Conservation (phyloP, 2,329 filamentous ascomycete genomes). For the Fusarium transvaalense region DNA sequence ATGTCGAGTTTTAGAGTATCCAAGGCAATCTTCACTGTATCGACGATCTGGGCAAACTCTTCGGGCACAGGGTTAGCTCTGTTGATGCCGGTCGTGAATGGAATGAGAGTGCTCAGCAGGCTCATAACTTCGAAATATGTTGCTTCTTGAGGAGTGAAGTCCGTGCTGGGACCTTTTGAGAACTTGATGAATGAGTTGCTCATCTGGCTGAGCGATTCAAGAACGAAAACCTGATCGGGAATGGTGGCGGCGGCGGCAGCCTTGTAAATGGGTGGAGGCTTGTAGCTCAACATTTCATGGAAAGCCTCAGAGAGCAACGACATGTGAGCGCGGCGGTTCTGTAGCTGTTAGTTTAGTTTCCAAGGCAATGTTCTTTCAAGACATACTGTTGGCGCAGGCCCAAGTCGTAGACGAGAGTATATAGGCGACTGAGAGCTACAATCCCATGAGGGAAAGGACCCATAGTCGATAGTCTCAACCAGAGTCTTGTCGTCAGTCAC, state of each 20-base stretch:
- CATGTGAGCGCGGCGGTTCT: slow-evolving; percentile 65
- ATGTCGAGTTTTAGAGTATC: slow-evolving; percentile 39
- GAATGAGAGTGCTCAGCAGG: slow-evolving; percentile 55
- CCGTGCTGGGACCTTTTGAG: slow-evolving; percentile 48
- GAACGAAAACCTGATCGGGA: slow-evolving; percentile 60
- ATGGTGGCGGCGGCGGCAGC: slow-evolving; percentile 55
- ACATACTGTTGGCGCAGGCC: slow-evolving; percentile 65
- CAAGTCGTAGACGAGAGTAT: slow-evolving; percentile 61
- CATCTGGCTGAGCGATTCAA: slow-evolving; percentile 58
- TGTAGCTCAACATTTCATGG: slow-evolving; percentile 63
- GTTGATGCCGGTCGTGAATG: slow-evolving; percentile 46
- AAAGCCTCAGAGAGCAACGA: slow-evolving; percentile 64
- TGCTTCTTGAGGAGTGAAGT: slow-evolving; percentile 59
- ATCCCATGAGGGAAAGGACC: slow-evolving; percentile 64
- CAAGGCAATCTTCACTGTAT: slow-evolving; percentile 33
- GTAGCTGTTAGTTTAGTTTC: slow-evolving; percentile 25
- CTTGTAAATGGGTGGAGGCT: slow-evolving; percentile 65
- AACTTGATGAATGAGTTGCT: slow-evolving; percentile 58
- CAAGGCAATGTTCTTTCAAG: too few species aligned
- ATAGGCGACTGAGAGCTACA: slow-evolving; percentile 55
- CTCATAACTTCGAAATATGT: slow-evolving; percentile 60
- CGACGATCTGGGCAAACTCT: slow-evolving; percentile 46
- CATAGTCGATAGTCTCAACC: slow-evolving; percentile 63
- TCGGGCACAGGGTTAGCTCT: slow-evolving; percentile 43
- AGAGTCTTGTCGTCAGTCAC: slow-evolving; percentile 57